Conservation (phyloP, 2,329 filamentous ascomycete species). For the Colletotrichum tropicale region DNA sequence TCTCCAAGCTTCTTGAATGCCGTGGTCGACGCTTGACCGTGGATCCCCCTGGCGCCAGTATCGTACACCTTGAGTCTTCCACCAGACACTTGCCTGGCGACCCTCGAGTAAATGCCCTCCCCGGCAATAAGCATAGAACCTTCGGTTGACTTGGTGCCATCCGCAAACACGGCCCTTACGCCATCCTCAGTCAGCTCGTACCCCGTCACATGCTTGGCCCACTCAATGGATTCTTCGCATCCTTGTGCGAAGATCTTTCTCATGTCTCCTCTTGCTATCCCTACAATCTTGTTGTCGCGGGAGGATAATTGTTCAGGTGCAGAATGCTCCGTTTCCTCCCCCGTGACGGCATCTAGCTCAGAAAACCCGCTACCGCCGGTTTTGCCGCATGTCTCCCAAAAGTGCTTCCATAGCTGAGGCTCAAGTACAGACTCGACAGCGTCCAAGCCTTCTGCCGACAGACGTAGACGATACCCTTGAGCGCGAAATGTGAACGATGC, state of each 20-base stretch:
- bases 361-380: constrained; percentile 30
- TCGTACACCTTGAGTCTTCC: constrained; percentile 32
- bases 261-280: constrained; percentile 69
- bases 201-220: constrained; percentile 58
- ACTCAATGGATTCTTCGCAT: constrained; percentile 59
- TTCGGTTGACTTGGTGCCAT: constrained; percentile 64
- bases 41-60: constrained; percentile 50
- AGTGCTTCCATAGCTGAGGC: not conserved
- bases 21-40: constrained; percentile 66
- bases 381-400: not conserved
- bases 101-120: constrained; percentile 65
- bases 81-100: constrained; percentile 63
- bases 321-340: not conserved
- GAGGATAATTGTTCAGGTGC: constrained; percentile 48
- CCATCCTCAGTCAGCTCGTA: constrained; percentile 62
- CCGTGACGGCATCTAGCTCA: not conserved
- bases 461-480: not conserved
- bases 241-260: constrained; percentile 61
- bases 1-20: constrained; percentile 68
- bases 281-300: constrained; percentile 63
- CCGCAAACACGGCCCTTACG: constrained; percentile 62
- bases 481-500: not conserved
- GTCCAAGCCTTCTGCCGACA: not conserved
- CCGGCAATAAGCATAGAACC: constrained; percentile 65
- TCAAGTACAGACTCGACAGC: not conserved